These are phyloP conservation scores for Fusarium bulbicola DNA, from an alignment of 2,329 filamentous ascomycete species.

Conservation along the genomic window DNA sequence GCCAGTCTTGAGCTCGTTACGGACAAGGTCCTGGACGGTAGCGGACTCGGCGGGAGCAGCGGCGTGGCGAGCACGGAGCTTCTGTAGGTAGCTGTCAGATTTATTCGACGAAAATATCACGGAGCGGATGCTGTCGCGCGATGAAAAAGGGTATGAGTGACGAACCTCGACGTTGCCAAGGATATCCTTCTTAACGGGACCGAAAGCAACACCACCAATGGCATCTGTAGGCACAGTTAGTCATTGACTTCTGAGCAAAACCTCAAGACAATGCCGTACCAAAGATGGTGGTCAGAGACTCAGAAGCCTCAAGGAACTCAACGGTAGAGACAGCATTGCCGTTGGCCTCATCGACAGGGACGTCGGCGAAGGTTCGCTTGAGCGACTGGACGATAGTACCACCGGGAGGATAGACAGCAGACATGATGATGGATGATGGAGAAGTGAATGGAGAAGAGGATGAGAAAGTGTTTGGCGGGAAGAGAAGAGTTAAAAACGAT, in stretches of 20 bases:
- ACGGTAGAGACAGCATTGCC: slow-evolving; percentile 82
- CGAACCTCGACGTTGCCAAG: slow-evolving; percentile 87
- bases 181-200: slow-evolving; percentile 91
- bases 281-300: slow-evolving; percentile 87
- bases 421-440: slow-evolving; percentile 55
- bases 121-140: neutral
- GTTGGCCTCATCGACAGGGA: slow-evolving; percentile 77
- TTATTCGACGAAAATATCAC: neutral
- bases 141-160: neutral
- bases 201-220: slow-evolving; percentile 79
- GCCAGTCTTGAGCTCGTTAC: slow-evolving; percentile 89
- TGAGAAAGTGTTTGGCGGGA: slow-evolving; percentile 12
- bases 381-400: slow-evolving; percentile 88
- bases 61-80: slow-evolving; percentile 85
- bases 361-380: slow-evolving; percentile 84
- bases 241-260: neutral
- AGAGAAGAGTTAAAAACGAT: slow-evolving; percentile 25
- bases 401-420: slow-evolving; percentile 65
- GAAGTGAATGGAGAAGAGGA: slow-evolving; percentile 1
- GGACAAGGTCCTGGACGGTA: slow-evolving; percentile 84
- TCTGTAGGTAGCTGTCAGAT: slow-evolving; percentile 61
- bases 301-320: slow-evolving; percentile 90
- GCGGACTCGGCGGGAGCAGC: slow-evolving; percentile 81
- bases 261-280: slow-evolving; percentile 58
- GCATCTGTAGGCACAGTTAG: slow-evolving; percentile 57